Conservation (phyloP, 768 basidiomycete genomes). For the Termitomyces sp. region DNA sequence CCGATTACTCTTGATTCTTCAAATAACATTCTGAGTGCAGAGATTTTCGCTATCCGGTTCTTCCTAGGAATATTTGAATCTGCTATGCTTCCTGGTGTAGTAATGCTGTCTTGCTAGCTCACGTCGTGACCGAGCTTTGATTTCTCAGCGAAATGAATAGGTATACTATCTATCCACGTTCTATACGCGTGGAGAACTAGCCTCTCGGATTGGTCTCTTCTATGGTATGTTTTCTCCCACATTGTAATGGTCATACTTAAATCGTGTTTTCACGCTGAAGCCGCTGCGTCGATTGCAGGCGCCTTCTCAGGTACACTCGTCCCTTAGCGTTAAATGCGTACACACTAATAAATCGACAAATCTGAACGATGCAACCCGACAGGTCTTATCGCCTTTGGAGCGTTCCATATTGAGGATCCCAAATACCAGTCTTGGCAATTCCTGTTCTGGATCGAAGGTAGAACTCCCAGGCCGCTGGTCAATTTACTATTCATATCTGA, state of each 20-base stretch:
- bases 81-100: constrained; percentile 46
- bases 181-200: constrained; percentile 48
- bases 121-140: background rate
- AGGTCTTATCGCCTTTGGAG: constrained; percentile 48
- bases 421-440: constrained; percentile 49
- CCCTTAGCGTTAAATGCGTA: background rate
- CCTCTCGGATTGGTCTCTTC: constrained; percentile 46
- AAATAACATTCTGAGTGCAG: constrained; percentile 13
- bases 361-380: background rate
- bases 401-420: constrained; percentile 42
- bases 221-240: constrained; percentile 29
- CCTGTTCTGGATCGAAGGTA: constrained; percentile 51
- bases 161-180: constrained; percentile 52
- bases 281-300: constrained; percentile 43
- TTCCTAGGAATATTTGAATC: constrained; percentile 51
- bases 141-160: constrained; percentile 11
- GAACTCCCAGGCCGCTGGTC: background rate
- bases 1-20: background rate
- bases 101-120: constrained; percentile 5
- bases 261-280: constrained; percentile 13
- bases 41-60: constrained; percentile 46
- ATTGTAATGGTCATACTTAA: background rate
- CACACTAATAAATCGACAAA: background rate
- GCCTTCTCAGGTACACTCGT: constrained; percentile 38
- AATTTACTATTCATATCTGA: background rate